Evolutionary conservation across 306 rosid genomes (phyloP), one percentile per base, ranked within the genome.

Genomic region (Delonix regia): DNA sequence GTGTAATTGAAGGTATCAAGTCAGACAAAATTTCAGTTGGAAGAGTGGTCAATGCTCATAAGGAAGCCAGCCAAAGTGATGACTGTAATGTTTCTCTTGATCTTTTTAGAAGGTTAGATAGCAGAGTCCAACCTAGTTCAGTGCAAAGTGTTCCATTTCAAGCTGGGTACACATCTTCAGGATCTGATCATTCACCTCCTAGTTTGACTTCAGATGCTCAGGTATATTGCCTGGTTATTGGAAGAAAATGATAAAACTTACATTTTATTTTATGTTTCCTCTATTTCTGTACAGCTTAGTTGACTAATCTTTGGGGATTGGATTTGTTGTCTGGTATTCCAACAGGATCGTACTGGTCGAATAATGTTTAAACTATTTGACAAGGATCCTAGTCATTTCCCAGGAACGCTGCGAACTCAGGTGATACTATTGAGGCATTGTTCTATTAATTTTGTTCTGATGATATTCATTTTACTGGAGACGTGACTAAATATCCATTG

Each of bases 311-410:
- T 47, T 70, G 73, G 69, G 48, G 71, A 44, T 76, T 51, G 67
- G 71, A 55, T 64, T 44, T 47, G 69, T 52, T 74, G 6, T 69
- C 55, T 62, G 78, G 18, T 75, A 47, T 69, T 72, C 77, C 76
- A 15, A 60, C 88, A 94, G 97, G 97, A 89, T 83, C 93, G 90
- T 12, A 94, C 97, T 9, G 94, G 97, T 48, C 80, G 94, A 83
- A 94, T 94, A 83, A 80, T 88, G 76, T 92, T 94, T 70, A 94
- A 94, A 82, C 88, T 94, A 28, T 94, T 94, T 76, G 94, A 88
- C 71, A 94, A 94, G 88, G 96, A 94, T 81, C 98, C 98, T 41
- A 90, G 93, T 81, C 92, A 92, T 79, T 85, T 94, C 59, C 98
- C 97, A 14, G 90, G 83, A 74, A 78, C 94, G 8, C 72, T 94